A percentile compares a stretch with the other conserved stretches of the same genome.
Conservation (phyloP, 2,329 filamentous ascomycete species). For the Paecilomyces formosus region DNA sequence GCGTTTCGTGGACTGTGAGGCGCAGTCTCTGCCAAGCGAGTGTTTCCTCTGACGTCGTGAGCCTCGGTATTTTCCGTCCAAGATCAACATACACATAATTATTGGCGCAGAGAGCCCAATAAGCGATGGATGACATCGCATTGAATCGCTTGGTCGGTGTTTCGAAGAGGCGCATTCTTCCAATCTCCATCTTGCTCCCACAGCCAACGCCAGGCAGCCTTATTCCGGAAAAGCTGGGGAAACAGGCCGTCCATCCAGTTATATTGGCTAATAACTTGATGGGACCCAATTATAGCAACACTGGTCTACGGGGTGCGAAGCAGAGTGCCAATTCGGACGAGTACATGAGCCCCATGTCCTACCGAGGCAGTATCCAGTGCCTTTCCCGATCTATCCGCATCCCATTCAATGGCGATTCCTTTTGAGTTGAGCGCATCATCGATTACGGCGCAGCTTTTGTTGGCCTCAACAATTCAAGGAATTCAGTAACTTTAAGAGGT, state of each 20-base stretch:
- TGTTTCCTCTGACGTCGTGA: not conserved
- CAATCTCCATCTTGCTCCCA: not conserved
- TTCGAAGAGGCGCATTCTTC: not conserved
- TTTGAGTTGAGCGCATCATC: too few relatives aligned
- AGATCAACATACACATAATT: not conserved
- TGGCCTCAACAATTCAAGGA: too few relatives aligned
- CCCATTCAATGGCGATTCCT: too few relatives aligned
- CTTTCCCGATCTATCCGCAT: too few relatives aligned
- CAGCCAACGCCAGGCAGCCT: not conserved
- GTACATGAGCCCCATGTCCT: too few relatives aligned
- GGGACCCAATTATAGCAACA: too few relatives aligned
- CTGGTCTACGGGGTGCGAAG: too few relatives aligned
- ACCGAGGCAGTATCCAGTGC: too few relatives aligned
- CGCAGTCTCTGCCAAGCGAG: not conserved
- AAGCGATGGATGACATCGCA: not conserved
- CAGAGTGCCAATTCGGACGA: too few relatives aligned
- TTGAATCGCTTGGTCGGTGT: too few relatives aligned
- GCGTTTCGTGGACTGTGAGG: not conserved
- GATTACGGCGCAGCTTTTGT: too few relatives aligned
- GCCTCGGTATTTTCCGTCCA: not conserved
- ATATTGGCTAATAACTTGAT: not conserved
- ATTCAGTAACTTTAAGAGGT: too few relatives aligned
- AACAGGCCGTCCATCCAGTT: not conserved
- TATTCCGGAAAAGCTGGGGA: not conserved
- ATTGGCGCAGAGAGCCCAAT: not conserved